Conservation (phyloP, 1,139 yeast genomes). For the Yamadazyma mexicana region DNA sequence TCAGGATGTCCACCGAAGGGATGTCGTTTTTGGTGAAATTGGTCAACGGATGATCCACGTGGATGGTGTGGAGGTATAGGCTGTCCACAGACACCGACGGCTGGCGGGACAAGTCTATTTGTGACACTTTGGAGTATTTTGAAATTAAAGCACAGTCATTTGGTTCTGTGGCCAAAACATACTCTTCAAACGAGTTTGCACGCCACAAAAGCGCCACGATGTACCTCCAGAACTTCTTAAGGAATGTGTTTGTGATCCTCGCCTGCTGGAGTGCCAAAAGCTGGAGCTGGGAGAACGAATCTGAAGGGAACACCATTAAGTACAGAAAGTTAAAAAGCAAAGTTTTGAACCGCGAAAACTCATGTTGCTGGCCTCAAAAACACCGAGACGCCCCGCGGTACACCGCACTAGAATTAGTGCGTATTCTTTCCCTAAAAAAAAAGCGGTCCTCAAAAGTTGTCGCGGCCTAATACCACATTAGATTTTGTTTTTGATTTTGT, state of each 20-base stretch:
- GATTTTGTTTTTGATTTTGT: no score
- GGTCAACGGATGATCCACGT: constrained; percentile 54
- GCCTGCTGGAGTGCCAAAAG: constrained; percentile 9
- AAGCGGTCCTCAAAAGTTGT: no score
- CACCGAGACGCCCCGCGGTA: no score
- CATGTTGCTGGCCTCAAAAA: no score
- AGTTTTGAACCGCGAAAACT: no score
- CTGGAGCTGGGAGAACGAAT: constrained; percentile 8
- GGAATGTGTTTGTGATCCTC: constrained; percentile 14
- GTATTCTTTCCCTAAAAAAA: no score
- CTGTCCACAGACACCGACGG: constrained; percentile 30
- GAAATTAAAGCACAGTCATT: constrained; percentile 57
- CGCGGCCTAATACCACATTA: no score
- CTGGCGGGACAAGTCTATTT: constrained; percentile 29
- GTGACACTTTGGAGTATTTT: constrained; percentile 42
- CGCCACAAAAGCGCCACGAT: constrained; percentile 5
- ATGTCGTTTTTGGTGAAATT: constrained; percentile 46
- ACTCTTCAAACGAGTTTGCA: constrained; percentile 33
- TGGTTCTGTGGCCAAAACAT: constrained; percentile 44
- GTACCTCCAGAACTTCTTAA: constrained; percentile 28
- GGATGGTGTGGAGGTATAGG: constrained; percentile 42
- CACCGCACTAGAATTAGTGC: no score
- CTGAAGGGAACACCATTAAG: constrained; percentile 1
- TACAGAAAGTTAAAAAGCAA: no score
- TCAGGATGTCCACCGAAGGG: constrained; percentile 26